Evolutionary conservation across 1,284 basidiomycete species (phyloP), one percentile per base, ranked within the genome.

Genomic region (Trametes hirsuta): DNA sequence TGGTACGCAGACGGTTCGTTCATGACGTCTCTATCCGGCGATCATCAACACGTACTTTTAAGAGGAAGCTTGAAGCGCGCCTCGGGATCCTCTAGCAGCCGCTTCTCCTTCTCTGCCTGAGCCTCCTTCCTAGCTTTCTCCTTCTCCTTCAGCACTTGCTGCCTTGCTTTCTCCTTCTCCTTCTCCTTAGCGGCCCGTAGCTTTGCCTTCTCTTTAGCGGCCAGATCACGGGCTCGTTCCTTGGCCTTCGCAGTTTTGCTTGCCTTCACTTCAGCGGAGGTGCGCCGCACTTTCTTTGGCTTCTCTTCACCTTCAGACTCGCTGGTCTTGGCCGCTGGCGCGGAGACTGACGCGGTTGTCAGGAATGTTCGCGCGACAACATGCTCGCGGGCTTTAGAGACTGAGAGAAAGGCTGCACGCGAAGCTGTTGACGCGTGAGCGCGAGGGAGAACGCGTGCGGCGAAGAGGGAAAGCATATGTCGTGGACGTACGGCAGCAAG

Each of bases 391-490:
- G 55, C 52, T 18, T 47, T 21, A 14, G 37, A 12, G n/a, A 41
- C 40, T 14, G 34, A 6, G 22, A 53, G 21, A 10, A 36, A 41
- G 2, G 21, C 55, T 12, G 45, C 8, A 10, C 12, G 15, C 15
- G 41, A 25, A 18, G 39, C 39, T n/a, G 22, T 22, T 4, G 48
- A 45, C 54, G 55, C 53, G 45, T 55, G 44, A 0, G 21, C 46
- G 53, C 60, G 63, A 15, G 53, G 37, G 21, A 62, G 24, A n/a
- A 62, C 63, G 58, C 63, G 63, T 51, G 46, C 25, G 2, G 46
- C 49, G 41, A 65, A 46, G 22, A 45, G 58, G 21, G 61, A 21
- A 37, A 62, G 36, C 63, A 65, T 65, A 34, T 22, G 12, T 51
- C 34, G 39, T 18, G 39, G 39, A 30, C 30, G 30, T 30, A 30